A percentile compares a stretch with the other conserved stretches of the same genome.
Evolutionary conservation across 108 stramenopile genomes (phyloP).

Genomic region (Licmophora abbreviata): DNA sequence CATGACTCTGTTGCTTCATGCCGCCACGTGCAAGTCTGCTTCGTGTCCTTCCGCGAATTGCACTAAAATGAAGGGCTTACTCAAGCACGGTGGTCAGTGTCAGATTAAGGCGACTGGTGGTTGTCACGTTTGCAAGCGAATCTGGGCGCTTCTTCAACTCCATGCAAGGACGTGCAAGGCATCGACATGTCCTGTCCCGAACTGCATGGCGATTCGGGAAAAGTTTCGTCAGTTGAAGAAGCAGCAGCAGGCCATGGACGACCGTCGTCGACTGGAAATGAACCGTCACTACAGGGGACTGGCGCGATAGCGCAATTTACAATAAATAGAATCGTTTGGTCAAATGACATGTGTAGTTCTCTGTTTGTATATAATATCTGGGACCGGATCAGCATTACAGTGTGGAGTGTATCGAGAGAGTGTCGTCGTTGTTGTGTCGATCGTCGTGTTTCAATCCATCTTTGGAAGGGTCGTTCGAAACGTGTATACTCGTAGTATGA

Average conservation of each 20-base stretch:
- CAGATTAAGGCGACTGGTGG: conserved; percentile 82
- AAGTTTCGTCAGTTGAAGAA: conserved; percentile 74
- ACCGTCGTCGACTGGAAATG: conserved; percentile 85
- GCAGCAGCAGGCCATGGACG: conserved; percentile 91
- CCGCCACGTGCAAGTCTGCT: conserved; percentile 74
- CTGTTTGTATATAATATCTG: too few species aligned
- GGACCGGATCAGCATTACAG: too few species aligned
- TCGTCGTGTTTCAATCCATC: too few species aligned
- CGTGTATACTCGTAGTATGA: too few species aligned
- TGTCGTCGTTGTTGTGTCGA: too few species aligned
- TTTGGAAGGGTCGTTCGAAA: too few species aligned
- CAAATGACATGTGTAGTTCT: too few species aligned
- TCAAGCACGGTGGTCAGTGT: conserved; percentile 82
- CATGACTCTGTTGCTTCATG: conserved; percentile 94
- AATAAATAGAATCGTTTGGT: too few species aligned
- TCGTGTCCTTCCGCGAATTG: conserved; percentile 94
- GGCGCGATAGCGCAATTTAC: too few species aligned
- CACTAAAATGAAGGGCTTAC: conserved; percentile 94
- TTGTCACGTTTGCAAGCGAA: conserved; percentile 94
- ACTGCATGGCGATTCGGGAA: conserved; percentile 93
- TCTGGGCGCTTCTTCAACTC: conserved; percentile 95
- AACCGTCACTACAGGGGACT: conserved; percentile 47
- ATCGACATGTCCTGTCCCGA: conserved; percentile 84
- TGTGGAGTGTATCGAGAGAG: too few species aligned
- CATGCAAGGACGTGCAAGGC: conserved; percentile 93